Evolutionary conservation across 192 early-diverging fungal species (phyloP), one percentile per base, ranked within the genome.

Genomic region (Podochytrium sp.): DNA sequence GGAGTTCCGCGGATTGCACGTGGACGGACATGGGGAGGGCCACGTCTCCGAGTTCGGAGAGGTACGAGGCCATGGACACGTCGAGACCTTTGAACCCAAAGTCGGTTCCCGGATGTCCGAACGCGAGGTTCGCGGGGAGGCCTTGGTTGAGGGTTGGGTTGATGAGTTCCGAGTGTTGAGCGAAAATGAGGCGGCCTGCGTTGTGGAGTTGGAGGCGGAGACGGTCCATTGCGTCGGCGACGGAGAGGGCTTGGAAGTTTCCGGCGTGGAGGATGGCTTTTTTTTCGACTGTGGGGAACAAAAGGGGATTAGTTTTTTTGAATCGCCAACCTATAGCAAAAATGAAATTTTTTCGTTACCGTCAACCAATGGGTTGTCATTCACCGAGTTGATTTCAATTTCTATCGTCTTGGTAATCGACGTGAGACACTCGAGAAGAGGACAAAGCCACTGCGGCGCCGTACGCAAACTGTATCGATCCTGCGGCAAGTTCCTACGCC

Each of bases 211-310:
- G 29, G n/a, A 65, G 29, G 12, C 62, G 62, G 0, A 65, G 40
- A 18, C n/a, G 34, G 62, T 65, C 62, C 62, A 65, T 65, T 10
- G n/a, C 14, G n/a, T 18, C 62, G n/a, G 62, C 29, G 62, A 65
- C 29, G 1, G 62, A 23, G 1, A 40, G 18, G 29, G 62, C 62
- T 39, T 65, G 62, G 62, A 65, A 65, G 50, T 65, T 65, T 40
- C 62, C 62, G 40, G 41, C 62, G 29, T 65, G 62, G 41, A 65
- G 29, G 29, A 25, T 40, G 12, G 16, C 12, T 14, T 65, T 18
- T 14, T 37, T 18, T n/a, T n/a, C n/a, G n/a, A n/a, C n/a, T n/a
- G n/a, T n/a, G n/a, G n/a, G n/a, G n/a, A n/a, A n/a, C n/a, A n/a
- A n/a, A n/a, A n/a, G n/a, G n/a, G n/a, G n/a, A n/a, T n/a, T n/a